These are phyloP conservation scores for Gracilaria caudata DNA, from an alignment of 23 red algal genomes.

Conservation along the genomic window DNA sequence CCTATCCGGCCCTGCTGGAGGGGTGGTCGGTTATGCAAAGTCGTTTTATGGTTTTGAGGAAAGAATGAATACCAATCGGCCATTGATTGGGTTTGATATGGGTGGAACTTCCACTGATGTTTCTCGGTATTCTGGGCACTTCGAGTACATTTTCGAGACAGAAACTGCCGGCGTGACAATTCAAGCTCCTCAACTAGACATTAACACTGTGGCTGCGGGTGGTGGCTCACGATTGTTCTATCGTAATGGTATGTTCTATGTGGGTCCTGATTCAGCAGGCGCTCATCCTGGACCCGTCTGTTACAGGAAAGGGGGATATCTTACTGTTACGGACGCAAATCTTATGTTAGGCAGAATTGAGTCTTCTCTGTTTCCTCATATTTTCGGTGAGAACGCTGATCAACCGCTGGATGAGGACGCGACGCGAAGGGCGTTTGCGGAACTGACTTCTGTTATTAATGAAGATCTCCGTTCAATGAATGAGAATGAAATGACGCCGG, in stretches of 20 bases:
- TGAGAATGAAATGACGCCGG: slow-evolving; percentile 51
- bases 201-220: slow-evolving; percentile 97
- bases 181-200: slow-evolving; percentile 97
- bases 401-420: slow-evolving; percentile 87
- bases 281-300: slow-evolving; percentile 96
- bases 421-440: slow-evolving; percentile 70
- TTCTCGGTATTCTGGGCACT: slow-evolving; percentile 85
- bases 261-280: slow-evolving; percentile 94
- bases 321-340: slow-evolving; percentile 98
- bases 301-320: slow-evolving; percentile 85
- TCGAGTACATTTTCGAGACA: slow-evolving; percentile 95
- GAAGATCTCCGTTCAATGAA: slow-evolving; percentile 32
- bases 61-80: not conserved
- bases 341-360: slow-evolving; percentile 89
- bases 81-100: slow-evolving; percentile 99
- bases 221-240: slow-evolving; percentile 90
- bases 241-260: slow-evolving; percentile 82
- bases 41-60: slow-evolving; percentile 48
- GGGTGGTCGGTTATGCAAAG: slow-evolving; percentile 89
- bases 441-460: slow-evolving; percentile 69
- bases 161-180: slow-evolving; percentile 93
- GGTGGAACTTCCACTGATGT: slow-evolving; percentile 99
- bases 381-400: slow-evolving; percentile 89
- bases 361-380: slow-evolving; percentile 86
- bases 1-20: slow-evolving; percentile 95